Evolutionary conservation across 2,329 filamentous ascomycete genomes (phyloP).

Genomic region (Penicillium sp.): DNA sequence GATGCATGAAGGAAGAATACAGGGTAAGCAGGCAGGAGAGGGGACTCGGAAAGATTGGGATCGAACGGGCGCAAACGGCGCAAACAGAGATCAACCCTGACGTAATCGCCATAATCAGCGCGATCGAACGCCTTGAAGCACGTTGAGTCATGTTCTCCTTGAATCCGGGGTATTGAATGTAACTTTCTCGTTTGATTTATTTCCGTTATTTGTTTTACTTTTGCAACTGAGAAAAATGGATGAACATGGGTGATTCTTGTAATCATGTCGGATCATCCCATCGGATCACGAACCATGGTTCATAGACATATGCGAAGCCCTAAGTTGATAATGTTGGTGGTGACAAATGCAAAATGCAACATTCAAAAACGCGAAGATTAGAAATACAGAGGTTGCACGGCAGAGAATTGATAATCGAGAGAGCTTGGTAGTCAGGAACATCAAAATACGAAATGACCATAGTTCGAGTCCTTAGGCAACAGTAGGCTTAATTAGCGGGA

Average conservation of each 20-base stretch:
- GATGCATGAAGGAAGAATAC: constrained; percentile 15
- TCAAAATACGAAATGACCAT: constrained; percentile 2
- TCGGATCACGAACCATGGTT: neutral
- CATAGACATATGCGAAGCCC: neutral
- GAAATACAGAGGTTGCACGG: neutral
- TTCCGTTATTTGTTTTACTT: neutral
- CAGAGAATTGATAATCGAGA: neutral
- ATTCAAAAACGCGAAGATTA: neutral
- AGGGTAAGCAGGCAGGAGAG: neutral
- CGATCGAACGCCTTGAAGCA: neutral
- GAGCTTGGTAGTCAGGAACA: neutral
- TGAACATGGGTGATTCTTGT: neutral
- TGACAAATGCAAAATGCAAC: neutral
- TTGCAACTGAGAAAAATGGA: neutral
- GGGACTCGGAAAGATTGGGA: neutral
- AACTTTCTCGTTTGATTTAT: neutral
- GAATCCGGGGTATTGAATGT: neutral
- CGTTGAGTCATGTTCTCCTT: neutral
- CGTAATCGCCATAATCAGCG: neutral
- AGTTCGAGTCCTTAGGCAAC: constrained; percentile 13
- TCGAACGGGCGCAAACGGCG: neutral
- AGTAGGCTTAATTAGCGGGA: constrained; percentile 6
- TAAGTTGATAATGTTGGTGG: neutral
- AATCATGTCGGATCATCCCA: neutral
- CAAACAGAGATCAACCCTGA: neutral